Evolutionary conservation across 1,284 basidiomycete genomes (phyloP).

Genomic region (Rhodotorula mucilaginosa): DNA sequence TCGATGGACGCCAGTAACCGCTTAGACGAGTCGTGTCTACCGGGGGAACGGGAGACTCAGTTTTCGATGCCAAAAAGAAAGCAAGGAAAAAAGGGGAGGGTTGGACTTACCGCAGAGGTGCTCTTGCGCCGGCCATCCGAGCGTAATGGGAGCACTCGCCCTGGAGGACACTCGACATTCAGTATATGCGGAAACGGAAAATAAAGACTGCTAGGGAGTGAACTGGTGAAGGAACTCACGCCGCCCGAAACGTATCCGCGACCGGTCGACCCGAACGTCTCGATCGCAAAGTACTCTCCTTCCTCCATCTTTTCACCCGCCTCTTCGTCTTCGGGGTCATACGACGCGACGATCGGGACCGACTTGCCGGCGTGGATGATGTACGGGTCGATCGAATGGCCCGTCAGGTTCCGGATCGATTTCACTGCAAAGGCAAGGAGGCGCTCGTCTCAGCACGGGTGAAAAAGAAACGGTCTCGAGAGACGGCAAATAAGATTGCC

Average conservation of each 20-base stretch:
- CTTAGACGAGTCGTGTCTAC: slow-evolving; percentile 78
- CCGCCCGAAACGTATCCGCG: slow-evolving; percentile 85
- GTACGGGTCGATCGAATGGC: slow-evolving; percentile 85
- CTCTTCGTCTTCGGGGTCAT: slow-evolving; percentile 57
- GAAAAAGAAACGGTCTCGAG: too few relatives aligned
- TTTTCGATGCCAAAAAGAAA: neutral
- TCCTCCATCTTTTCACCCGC: slow-evolving; percentile 93
- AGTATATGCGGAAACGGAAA: neutral
- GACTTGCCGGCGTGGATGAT: slow-evolving; percentile 85
- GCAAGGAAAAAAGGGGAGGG: neutral
- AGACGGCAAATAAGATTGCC: too few relatives aligned
- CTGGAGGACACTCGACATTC: slow-evolving; percentile 49
- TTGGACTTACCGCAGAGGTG: slow-evolving; percentile 63
- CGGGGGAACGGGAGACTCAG: neutral
- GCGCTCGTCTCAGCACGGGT: too few relatives aligned
- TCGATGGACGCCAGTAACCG: slow-evolving; percentile 83
- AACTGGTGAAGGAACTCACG: neutral
- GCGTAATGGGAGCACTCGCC: slow-evolving; percentile 96
- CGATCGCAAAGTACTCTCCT: slow-evolving; percentile 98
- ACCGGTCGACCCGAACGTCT: slow-evolving; percentile 98
- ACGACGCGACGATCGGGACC: slow-evolving; percentile 70
- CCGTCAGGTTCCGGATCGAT: slow-evolving; percentile 83
- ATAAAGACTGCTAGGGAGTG: slow-evolving; percentile 52
- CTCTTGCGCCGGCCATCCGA: slow-evolving; percentile 62
- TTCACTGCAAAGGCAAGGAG: slow-evolving; percentile 62